Evolutionary conservation across 164 flowering plant genomes (phyloP).

Genomic region (Warburgia ugandensis): DNA sequence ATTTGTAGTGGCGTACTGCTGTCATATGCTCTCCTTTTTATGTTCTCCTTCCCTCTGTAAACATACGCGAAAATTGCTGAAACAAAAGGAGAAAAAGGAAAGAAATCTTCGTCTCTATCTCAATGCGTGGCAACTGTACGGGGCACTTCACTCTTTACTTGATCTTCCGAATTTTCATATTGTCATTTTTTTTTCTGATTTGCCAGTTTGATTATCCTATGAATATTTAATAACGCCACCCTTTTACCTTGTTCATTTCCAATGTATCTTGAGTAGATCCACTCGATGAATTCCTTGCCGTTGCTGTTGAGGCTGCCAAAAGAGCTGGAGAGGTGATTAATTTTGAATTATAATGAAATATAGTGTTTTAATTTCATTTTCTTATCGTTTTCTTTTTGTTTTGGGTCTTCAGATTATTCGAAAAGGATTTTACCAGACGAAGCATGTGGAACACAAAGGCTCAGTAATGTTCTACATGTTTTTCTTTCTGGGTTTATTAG

Average conservation of each 20-base stretch:
- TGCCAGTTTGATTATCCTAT: constrained; percentile 18
- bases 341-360: neutral
- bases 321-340: constrained; percentile 69
- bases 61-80: too few species aligned
- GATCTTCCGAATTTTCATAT: too few species aligned
- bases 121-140: too few species aligned
- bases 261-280: constrained; percentile 26
- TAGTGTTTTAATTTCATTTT: neutral
- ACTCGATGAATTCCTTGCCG: constrained; percentile 39
- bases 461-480: neutral
- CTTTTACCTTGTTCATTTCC: neutral
- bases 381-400: neutral
- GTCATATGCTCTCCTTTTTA: too few species aligned
- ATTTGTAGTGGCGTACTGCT: too few species aligned
- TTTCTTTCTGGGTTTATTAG: neutral
- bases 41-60: too few species aligned
- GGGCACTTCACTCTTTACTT: too few species aligned
- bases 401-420: constrained; percentile 54
- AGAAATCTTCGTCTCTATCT: too few species aligned
- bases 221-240: neutral
- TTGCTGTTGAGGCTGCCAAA: constrained; percentile 82
- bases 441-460: constrained; percentile 86
- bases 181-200: too few species aligned
- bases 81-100: too few species aligned
- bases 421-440: constrained; percentile 58